A percentile compares a stretch with the other conserved stretches of the same genome.
phyloP scores from a whole-genome alignment of 2,329 filamentous ascomycete species.

The Nemania sp. region DNA sequence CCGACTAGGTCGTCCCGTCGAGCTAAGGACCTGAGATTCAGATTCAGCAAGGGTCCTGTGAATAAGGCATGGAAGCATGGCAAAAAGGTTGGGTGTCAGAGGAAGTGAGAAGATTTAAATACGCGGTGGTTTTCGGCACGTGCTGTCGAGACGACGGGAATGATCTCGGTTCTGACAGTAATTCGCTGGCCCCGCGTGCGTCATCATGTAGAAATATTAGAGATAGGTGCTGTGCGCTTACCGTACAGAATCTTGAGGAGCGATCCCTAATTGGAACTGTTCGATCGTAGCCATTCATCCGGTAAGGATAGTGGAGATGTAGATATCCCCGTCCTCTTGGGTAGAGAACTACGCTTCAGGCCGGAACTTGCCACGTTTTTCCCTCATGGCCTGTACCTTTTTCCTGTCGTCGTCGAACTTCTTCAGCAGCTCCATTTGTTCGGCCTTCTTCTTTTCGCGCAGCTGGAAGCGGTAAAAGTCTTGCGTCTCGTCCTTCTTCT shows the following conservation, averaged over 20 bases:
- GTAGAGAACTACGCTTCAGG: constrained; percentile 48
- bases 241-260: background rate
- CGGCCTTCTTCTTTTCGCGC: constrained; percentile 76
- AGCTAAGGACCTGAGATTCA: background rate
- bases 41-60: constrained; percentile 7
- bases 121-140: constrained; percentile 67
- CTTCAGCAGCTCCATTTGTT: constrained; percentile 68
- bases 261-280: background rate
- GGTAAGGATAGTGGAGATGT: background rate
- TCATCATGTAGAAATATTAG: constrained; percentile 46
- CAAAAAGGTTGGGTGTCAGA: constrained; percentile 49
- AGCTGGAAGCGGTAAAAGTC: constrained; percentile 87
- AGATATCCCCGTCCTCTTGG: background rate
- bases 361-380: constrained; percentile 64
- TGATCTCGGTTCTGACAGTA: constrained; percentile 37
- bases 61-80: background rate
- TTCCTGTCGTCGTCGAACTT: constrained; percentile 77
- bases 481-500: constrained; percentile 64
- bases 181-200: constrained; percentile 58
- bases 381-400: constrained; percentile 72
- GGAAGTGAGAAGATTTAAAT: constrained; percentile 65
- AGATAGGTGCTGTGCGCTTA: constrained; percentile 17
- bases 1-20: background rate
- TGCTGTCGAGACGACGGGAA: constrained; percentile 23
- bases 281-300: background rate